Conservation (phyloP, 768 basidiomycete genomes). For the Termitomyces sp. region DNA sequence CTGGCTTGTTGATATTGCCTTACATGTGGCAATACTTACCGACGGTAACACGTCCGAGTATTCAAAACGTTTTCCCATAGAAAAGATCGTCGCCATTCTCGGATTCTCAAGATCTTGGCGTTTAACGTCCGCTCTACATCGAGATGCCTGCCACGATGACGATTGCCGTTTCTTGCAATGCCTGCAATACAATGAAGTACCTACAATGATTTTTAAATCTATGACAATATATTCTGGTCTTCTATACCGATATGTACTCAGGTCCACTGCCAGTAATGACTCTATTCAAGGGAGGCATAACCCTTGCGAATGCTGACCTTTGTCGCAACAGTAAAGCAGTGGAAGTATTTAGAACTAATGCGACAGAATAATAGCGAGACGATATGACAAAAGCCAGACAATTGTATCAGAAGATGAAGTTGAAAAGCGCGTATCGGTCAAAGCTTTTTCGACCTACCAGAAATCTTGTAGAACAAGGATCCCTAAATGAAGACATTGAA, state of each 20-base stretch:
- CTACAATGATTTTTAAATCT: neutral
- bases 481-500: constrained; percentile 17
- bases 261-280: neutral
- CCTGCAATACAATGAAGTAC: neutral
- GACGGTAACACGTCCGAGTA: neutral
- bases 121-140: neutral
- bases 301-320: neutral
- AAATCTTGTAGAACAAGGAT: constrained; percentile 29
- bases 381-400: neutral
- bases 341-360: neutral
- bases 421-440: neutral
- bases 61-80: neutral
- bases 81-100: neutral
- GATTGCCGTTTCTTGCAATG: neutral
- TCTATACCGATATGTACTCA: neutral
- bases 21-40: neutral
- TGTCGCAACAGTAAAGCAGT: neutral
- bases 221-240: neutral
- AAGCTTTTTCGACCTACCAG: constrained; percentile 16
- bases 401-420: neutral
- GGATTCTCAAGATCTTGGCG: neutral
- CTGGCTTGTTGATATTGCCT: neutral
- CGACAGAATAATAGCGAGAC: neutral
- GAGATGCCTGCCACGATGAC: neutral
- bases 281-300: neutral